A percentile compares a stretch with the other conserved stretches of the same genome.
Evolutionary conservation across 2,329 filamentous ascomycete species (phyloP).

Genomic region (Ophiostoma triangulosporum): DNA sequence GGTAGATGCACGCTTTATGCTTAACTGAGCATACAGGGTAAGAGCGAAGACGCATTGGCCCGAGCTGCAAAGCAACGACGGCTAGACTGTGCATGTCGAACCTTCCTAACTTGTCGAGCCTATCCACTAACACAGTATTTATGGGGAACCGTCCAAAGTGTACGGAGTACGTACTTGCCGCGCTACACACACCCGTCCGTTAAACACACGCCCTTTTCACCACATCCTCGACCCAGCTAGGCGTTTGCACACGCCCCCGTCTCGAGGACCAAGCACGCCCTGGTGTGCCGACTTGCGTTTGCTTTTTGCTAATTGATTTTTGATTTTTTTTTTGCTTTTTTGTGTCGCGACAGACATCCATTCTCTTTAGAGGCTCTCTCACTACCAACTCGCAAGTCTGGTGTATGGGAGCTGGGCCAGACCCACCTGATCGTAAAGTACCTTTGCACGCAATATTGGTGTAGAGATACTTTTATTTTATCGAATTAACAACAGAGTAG

Average conservation of each 20-base stretch:
- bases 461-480: background rate
- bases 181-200: background rate
- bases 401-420: background rate
- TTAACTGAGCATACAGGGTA: too few relatives aligned
- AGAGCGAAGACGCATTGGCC: background rate
- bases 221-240: background rate
- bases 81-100: background rate
- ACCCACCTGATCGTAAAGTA: background rate
- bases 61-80: too few relatives aligned
- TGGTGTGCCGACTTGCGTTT: too few relatives aligned
- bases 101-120: background rate
- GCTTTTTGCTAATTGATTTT: too few relatives aligned
- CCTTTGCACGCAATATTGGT: background rate
- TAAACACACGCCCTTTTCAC: background rate
- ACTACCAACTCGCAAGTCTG: background rate
- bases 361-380: constrained; percentile 8
- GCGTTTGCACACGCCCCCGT: background rate
- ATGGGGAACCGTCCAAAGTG: background rate
- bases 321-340: too few relatives aligned
- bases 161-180: background rate
- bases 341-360: constrained; percentile 2
- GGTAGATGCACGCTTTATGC: too few relatives aligned
- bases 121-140: background rate
- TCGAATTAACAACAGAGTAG: background rate
- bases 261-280: background rate